Conservation (phyloP, 2,329 filamentous ascomycete genomes). For the Sclerotinia subarctica region DNA sequence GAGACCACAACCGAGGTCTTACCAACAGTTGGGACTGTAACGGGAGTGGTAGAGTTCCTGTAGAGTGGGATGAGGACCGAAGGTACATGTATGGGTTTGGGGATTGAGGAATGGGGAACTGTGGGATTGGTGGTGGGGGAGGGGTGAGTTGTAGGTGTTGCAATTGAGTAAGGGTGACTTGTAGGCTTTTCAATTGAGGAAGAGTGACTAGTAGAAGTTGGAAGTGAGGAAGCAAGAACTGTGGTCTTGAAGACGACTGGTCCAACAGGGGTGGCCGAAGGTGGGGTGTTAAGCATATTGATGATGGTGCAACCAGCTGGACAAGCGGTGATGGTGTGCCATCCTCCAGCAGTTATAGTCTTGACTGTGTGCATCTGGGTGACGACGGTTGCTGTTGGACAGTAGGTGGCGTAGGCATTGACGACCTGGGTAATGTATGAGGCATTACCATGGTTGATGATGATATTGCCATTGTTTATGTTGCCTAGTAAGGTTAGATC, state of each 20-base stretch:
- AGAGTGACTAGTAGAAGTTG: neutral
- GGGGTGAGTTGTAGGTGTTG: no score
- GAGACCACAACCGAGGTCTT: neutral
- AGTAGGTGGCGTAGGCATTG: constrained; percentile 26
- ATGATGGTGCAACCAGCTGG: constrained; percentile 24
- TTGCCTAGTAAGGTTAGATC: neutral
- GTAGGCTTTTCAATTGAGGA: neutral
- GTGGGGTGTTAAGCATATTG: constrained; percentile 16
- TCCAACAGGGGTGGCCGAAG: constrained; percentile 17
- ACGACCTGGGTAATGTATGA: constrained; percentile 22
- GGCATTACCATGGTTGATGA: neutral
- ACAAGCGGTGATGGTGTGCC: constrained; percentile 26
- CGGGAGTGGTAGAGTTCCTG: neutral
- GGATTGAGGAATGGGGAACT: no score
- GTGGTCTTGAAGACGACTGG: neutral
- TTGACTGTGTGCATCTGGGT: constrained; percentile 21
- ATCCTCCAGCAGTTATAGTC: constrained; percentile 19
- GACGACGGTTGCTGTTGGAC: constrained; percentile 22
- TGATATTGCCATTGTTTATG: neutral
- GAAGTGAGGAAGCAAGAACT: no score
- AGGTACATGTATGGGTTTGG: neutral
- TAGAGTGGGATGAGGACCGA: neutral
- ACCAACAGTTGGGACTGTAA: neutral
- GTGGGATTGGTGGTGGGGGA: no score
- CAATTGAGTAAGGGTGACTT: neutral